These are phyloP conservation scores for Pinus albicaulis DNA, from an alignment of 75 land plant species.

Conservation along the genomic window DNA sequence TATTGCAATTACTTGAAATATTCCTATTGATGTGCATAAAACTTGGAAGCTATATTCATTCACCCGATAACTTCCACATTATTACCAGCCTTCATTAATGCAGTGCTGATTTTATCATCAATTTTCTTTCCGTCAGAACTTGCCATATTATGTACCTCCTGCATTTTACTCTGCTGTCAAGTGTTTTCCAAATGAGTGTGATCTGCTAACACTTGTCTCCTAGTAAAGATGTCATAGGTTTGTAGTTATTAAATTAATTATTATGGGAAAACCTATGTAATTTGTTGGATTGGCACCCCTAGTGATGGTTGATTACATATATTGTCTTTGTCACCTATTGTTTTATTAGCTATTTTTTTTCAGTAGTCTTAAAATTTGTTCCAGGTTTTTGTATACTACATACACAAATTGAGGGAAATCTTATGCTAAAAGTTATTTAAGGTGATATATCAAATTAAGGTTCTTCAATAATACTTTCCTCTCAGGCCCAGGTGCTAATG, in stretches of 20 bases:
- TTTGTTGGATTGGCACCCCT: no score
- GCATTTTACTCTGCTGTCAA: neutral
- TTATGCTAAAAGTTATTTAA: no score
- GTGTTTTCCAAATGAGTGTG: neutral
- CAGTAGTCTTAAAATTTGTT: no score
- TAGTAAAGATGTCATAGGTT: neutral
- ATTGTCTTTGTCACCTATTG: no score
- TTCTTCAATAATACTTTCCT: no score
- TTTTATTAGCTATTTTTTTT: no score
- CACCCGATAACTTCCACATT: neutral
- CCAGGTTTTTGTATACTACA: no score
- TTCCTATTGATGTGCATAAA: neutral
- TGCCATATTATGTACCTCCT: neutral
- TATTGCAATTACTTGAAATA: neutral
- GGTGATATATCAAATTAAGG: no score
- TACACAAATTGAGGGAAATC: no score
- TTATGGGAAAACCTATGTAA: no score
- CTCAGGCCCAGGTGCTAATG: no score
- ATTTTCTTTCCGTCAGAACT: neutral
- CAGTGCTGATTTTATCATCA: neutral
- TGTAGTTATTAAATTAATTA: neutral
- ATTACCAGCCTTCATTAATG: neutral
- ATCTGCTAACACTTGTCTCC: neutral
- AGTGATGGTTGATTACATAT: no score
- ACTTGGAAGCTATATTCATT: neutral